phyloP scores from a whole-genome alignment of 2,329 filamentous ascomycete genomes.

The Botryotinia convoluta region DNA sequence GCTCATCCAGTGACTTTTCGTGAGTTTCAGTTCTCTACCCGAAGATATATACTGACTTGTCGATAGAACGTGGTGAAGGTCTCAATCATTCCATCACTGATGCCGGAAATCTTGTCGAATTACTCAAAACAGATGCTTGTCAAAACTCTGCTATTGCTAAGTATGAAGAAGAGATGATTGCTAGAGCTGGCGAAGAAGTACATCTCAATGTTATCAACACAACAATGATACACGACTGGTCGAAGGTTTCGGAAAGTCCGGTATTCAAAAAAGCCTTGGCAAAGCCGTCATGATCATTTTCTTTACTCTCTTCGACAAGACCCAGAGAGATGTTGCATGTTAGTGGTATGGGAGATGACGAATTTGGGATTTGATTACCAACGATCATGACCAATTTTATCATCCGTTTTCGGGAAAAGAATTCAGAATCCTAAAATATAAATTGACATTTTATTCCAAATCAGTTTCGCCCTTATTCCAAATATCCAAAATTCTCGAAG shows the following conservation, averaged over 20 bases:
- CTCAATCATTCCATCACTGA: conserved; percentile 49
- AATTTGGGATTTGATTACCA: not conserved
- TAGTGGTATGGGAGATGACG: not conserved
- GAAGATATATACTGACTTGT: conserved; percentile 8
- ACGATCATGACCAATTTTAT: not conserved
- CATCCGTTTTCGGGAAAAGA: not conserved
- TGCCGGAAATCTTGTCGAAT: conserved; percentile 40
- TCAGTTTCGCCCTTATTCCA: not conserved
- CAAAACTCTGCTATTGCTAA: conserved; percentile 38
- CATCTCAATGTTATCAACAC: conserved; percentile 44
- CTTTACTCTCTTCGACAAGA: not conserved
- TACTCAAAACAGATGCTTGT: conserved; percentile 20
- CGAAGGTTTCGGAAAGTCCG: conserved; percentile 37
- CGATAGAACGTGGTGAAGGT: conserved; percentile 49
- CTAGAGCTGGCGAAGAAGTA: conserved; percentile 46
- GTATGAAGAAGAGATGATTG: conserved; percentile 48
- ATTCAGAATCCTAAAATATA: not conserved
- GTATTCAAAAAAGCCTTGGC: conserved; percentile 26
- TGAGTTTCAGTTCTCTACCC: conserved; percentile 27
- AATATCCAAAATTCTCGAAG: not conserved
- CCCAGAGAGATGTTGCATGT: too few relatives aligned
- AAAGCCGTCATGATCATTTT: not conserved
- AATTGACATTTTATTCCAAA: not conserved
- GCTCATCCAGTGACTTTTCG: conserved; percentile 41
- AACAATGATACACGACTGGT: conserved; percentile 47